Conservation (phyloP, 169 alveolate genomes). For the Babesia divergens region DNA sequence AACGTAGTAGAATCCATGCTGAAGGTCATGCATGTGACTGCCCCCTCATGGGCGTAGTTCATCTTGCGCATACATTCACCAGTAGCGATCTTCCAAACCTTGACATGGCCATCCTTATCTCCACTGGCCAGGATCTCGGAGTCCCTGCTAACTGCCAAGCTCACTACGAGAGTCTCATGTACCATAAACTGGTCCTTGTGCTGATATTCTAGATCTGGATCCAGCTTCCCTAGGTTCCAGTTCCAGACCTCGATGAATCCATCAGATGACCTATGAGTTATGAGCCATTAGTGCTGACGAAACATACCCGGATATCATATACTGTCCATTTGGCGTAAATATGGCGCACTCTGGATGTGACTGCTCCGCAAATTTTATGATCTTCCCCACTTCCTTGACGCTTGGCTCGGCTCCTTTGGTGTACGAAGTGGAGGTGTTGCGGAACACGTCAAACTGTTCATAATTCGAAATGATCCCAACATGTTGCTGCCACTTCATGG, state of each 20-base stretch:
- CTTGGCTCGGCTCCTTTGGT: slow-evolving; percentile 57
- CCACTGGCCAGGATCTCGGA: slow-evolving; percentile 84
- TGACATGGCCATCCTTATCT: slow-evolving; percentile 75
- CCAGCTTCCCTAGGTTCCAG: slow-evolving; percentile 74
- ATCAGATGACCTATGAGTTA: slow-evolving; percentile 68
- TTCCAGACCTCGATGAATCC: slow-evolving; percentile 87
- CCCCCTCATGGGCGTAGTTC: slow-evolving; percentile 74
- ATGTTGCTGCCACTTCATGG: slow-evolving; percentile 77
- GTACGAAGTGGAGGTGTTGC: slow-evolving; percentile 61
- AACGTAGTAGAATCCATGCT: slow-evolving; percentile 76
- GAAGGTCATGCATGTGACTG: slow-evolving; percentile 77
- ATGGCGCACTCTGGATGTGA: slow-evolving; percentile 84
- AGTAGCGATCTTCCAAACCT: slow-evolving; percentile 74
- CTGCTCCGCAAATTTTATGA: slow-evolving; percentile 73
- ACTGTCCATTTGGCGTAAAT: slow-evolving; percentile 81
- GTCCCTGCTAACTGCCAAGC: slow-evolving; percentile 82
- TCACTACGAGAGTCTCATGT: slow-evolving; percentile 78
- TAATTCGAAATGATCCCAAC: slow-evolving; percentile 66
- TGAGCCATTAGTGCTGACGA: neutral
- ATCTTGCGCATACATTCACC: slow-evolving; percentile 74
- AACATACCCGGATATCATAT: slow-evolving; percentile 75
- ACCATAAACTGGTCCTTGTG: slow-evolving; percentile 78
- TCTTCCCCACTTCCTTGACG: slow-evolving; percentile 64
- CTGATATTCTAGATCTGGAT: slow-evolving; percentile 78
- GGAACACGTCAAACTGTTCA: slow-evolving; percentile 71